phyloP scores from a whole-genome alignment of 257 asterid species.

The Capsicum chinense region DNA sequence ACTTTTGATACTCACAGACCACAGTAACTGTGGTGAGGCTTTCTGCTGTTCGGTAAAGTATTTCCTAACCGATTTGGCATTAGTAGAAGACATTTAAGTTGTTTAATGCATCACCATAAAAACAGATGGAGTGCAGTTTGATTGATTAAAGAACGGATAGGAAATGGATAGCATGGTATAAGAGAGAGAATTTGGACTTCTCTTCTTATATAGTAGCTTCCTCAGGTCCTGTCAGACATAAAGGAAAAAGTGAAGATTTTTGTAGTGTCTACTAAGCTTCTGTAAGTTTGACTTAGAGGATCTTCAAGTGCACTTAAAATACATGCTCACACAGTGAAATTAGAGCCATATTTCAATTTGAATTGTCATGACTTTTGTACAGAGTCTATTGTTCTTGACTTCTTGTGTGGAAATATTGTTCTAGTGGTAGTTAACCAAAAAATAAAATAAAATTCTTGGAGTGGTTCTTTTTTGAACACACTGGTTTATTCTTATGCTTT shows the following conservation, averaged over 20 bases:
- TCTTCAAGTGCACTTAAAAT: not conserved
- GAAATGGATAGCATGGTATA: conserved; percentile 1
- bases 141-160: conserved; percentile 14
- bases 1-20: conserved; percentile 21
- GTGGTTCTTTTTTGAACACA: not conserved
- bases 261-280: conserved; percentile 15
- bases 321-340: not conserved
- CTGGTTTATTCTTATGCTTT: conserved; percentile 33
- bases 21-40: not conserved
- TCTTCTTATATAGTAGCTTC: not conserved
- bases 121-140: conserved; percentile 10
- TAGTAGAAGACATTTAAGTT: not conserved
- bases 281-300: not conserved
- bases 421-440: not conserved
- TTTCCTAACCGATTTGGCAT: conserved; percentile 7
- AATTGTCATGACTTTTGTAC: not conserved
- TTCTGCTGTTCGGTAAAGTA: conserved; percentile 9
- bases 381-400: conserved; percentile 17
- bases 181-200: not conserved
- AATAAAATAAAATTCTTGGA: conserved; percentile 12
- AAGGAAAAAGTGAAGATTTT: not conserved
- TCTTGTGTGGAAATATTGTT: conserved; percentile 11
- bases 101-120: conserved; percentile 3
- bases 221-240: not conserved
- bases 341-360: conserved; percentile 21